These are phyloP conservation scores for Apiosordaria backusii DNA, from an alignment of 495 filamentous ascomycete genomes.

Conservation along the genomic window DNA sequence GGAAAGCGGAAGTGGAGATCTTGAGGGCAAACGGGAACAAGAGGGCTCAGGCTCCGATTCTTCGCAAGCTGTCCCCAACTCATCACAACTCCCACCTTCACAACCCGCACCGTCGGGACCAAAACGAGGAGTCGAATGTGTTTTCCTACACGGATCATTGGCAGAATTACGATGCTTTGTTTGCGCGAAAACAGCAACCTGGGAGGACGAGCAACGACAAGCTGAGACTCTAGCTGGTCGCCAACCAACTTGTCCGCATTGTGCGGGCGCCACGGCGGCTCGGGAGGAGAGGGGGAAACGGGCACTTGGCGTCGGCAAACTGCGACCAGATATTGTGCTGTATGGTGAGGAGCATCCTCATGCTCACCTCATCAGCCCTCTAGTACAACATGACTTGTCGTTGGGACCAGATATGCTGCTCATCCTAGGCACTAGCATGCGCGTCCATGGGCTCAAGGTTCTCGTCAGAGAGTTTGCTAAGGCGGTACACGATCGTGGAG, in stretches of 20 bases:
- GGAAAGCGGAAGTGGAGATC: background rate
- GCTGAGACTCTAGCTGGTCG: conserved; percentile 50
- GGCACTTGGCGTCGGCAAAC: conserved; percentile 57
- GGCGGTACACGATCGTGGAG: conserved; percentile 59
- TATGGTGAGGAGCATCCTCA: conserved; percentile 69
- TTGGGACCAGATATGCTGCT: conserved; percentile 60
- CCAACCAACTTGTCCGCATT: conserved; percentile 61
- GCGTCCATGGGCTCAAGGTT: conserved; percentile 64
- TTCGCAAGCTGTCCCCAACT: background rate
- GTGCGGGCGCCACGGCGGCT: conserved; percentile 51
- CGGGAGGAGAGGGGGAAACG: conserved; percentile 60
- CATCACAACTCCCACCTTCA: background rate
- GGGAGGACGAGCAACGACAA: conserved; percentile 53
- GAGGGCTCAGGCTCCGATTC: background rate
- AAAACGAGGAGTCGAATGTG: conserved; percentile 55
- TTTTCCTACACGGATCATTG: conserved; percentile 64
- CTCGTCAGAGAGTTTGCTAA: conserved; percentile 68
- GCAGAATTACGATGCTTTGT: conserved; percentile 58
- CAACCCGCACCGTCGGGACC: conserved; percentile 20
- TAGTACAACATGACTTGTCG: conserved; percentile 61
- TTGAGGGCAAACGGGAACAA: background rate
- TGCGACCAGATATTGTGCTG: conserved; percentile 65
- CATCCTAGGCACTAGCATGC: conserved; percentile 64
- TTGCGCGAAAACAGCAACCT: conserved; percentile 56
- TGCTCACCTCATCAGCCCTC: conserved; percentile 57